Evolutionary conservation across 1,284 basidiomycete species (phyloP), one percentile per base, ranked within the genome.

Genomic region (Phlebopus sp.): DNA sequence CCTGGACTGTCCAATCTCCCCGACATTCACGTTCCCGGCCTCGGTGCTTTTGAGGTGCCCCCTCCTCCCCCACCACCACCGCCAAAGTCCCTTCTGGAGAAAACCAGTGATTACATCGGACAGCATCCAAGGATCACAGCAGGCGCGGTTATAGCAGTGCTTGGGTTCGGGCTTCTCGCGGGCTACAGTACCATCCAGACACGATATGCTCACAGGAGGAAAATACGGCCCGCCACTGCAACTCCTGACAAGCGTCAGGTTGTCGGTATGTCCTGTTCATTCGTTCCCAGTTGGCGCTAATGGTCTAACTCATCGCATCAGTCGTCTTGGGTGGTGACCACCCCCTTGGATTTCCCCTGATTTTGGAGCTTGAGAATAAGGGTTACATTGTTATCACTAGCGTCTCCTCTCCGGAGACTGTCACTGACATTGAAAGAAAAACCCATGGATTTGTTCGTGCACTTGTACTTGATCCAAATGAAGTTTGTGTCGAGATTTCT

Each of bases 301-400:
- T 45, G 14, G 29, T 36, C 34, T 59, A 47, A 58, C 54, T 37
- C 39, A 44, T 38, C 48, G 44, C 35, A 51, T 4, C 59, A 90
- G 89, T 92, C 40, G 77, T 92, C 18, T 75, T 92, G 39, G 90
- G 90, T 35, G 90, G 83, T 15, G 90, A 92, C 59, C 73, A 77
- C 25, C 78, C 83, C 0, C 73, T 85, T 41, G 88, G 81, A 10
- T 70, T 79, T 15, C 82, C 89, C 13, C 66, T 92, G 41, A 81
- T 90, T 44, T 61, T 77, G 42, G 82, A 85, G 51, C 72, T 93
- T 35, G 86, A 90, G 66, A 75, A 74, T 59, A 79, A 83, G 55
- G 87, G 88, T 1, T 92, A 86, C 59, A 84, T 91, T 56, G 82
- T 93, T 35, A 82, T 93, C 55, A 75, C 82, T 5, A 91, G 84